Evolutionary conservation across 139 green algal genomes (phyloP).

Genomic region (Monoraphidium neglectum): DNA sequence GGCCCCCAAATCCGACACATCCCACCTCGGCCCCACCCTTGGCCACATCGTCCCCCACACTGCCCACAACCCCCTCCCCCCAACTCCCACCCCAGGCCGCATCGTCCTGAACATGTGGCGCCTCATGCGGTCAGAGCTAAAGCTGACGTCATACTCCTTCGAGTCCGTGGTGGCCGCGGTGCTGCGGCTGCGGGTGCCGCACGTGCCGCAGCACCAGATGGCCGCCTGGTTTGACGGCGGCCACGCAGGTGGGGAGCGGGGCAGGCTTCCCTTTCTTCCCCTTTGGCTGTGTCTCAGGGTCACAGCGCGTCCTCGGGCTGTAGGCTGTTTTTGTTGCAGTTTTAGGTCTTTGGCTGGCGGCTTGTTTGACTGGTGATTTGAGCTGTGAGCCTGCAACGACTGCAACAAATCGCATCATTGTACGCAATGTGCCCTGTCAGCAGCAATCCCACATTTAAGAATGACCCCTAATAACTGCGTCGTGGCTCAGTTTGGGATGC

Average conservation of each 20-base stretch:
- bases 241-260: constrained; percentile 15
- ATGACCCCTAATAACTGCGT: too few species aligned
- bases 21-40: too few species aligned
- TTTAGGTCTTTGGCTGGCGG: constrained; percentile 27
- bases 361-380: neutral
- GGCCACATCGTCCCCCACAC: too few species aligned
- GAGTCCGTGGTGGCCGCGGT: constrained; percentile 81
- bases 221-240: constrained; percentile 77
- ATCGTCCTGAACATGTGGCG: constrained; percentile 97
- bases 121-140: constrained; percentile 58
- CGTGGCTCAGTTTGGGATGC: too few species aligned
- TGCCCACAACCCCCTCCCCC: too few species aligned
- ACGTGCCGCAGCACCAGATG: constrained; percentile 64
- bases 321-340: neutral
- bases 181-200: constrained; percentile 77
- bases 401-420: neutral
- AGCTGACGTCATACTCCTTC: constrained; percentile 29
- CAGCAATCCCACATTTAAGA: neutral
- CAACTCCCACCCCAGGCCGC: constrained; percentile 77
- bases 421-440: neutral
- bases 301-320: neutral
- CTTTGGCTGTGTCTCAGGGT: neutral
- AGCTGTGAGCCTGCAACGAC: neutral
- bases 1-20: too few species aligned
- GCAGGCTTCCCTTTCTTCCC: neutral